These are phyloP conservation scores for Pseudozyma thailandica DNA, from an alignment of 1,284 basidiomycete genomes.

Conservation along the genomic window DNA sequence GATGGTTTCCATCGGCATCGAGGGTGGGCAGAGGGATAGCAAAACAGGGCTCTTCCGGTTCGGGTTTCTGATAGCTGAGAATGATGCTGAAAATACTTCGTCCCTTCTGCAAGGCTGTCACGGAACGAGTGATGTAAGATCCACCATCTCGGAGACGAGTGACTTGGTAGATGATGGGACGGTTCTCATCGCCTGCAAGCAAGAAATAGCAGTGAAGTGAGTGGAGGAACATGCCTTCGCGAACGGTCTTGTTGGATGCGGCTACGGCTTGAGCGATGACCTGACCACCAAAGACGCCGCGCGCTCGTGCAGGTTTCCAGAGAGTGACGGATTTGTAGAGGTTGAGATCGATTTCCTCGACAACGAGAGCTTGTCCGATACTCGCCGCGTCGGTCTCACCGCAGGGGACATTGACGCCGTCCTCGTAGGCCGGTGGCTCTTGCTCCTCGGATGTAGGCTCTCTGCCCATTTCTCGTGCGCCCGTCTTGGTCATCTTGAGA, in stretches of 20 bases:
- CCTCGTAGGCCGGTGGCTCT: constrained; percentile 50
- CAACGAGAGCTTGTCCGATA: constrained; percentile 55
- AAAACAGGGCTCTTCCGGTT: constrained; percentile 58
- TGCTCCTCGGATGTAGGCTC: constrained; percentile 55
- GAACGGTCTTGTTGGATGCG: constrained; percentile 57
- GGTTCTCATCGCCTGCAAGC: constrained; percentile 50
- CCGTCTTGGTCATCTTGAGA: constrained; percentile 23
- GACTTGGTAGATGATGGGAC: constrained; percentile 62
- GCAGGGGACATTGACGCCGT: constrained; percentile 47
- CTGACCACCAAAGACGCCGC: constrained; percentile 66
- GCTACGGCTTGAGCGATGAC: constrained; percentile 62
- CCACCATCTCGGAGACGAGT: constrained; percentile 62
- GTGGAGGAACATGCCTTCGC: constrained; percentile 51
- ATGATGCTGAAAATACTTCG: constrained; percentile 59
- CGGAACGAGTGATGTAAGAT: constrained; percentile 61
- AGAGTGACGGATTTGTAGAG: constrained; percentile 57
- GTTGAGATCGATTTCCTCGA: constrained; percentile 57
- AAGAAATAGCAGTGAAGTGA: constrained; percentile 64
- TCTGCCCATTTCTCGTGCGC: constrained; percentile 46
- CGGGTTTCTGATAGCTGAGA: constrained; percentile 62
- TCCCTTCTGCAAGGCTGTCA: constrained; percentile 59
- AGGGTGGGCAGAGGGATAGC: constrained; percentile 56
- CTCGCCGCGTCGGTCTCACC: constrained; percentile 19
- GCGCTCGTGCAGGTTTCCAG: constrained; percentile 59
- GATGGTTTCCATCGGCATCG: constrained; percentile 12